Percentiles rank a stretch among this genome's conserved stretches.
Conservation (phyloP, 2,329 filamentous ascomycete species). For the Metarhizium humberi region DNA sequence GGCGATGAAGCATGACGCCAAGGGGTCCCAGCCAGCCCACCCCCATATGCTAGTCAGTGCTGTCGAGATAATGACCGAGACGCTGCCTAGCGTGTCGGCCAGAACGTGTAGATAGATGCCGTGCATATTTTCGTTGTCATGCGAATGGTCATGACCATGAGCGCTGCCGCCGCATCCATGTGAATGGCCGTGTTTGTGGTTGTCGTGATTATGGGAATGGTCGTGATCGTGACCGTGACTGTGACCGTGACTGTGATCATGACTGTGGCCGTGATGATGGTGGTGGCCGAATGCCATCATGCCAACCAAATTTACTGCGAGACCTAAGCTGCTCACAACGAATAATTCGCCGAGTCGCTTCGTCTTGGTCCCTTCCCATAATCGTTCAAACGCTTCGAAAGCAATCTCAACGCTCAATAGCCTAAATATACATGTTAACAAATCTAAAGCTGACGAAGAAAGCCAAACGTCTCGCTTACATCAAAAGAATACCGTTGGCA, state of each 20-base stretch:
- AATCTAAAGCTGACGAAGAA: not conserved
- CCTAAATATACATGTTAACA: conserved; percentile 30
- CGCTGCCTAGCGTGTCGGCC: conserved; percentile 87
- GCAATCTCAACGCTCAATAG: conserved; percentile 94
- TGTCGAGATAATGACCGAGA: conserved; percentile 89
- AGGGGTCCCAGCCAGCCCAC: conserved; percentile 90
- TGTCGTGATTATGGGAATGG: conserved; percentile 27
- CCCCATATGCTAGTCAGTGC: conserved; percentile 76
- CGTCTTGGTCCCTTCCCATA: conserved; percentile 76
- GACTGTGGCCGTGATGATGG: conserved; percentile 36
- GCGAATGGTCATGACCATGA: conserved; percentile 26
- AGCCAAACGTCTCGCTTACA: conserved; percentile 42
- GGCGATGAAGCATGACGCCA: conserved; percentile 90
- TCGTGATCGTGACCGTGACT: conserved; percentile 27
- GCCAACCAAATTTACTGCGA: conserved; percentile 85
- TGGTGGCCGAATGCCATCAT: conserved; percentile 75
- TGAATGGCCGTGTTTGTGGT: conserved; percentile 22
- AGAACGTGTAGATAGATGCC: conserved; percentile 95
- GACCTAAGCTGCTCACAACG: conserved; percentile 75
- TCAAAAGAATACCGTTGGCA: conserved; percentile 88
- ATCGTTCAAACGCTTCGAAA: conserved; percentile 82
- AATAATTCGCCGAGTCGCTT: conserved; percentile 80
- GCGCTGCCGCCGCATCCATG: conserved; percentile 34
- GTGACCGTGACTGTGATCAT: conserved; percentile 29
- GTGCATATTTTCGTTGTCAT: conserved; percentile 94